Percentiles rank a stretch among this genome's conserved stretches.
Conservation (phyloP, 2,329 filamentous ascomycete genomes). For the Geoglossum cookeanum region DNA sequence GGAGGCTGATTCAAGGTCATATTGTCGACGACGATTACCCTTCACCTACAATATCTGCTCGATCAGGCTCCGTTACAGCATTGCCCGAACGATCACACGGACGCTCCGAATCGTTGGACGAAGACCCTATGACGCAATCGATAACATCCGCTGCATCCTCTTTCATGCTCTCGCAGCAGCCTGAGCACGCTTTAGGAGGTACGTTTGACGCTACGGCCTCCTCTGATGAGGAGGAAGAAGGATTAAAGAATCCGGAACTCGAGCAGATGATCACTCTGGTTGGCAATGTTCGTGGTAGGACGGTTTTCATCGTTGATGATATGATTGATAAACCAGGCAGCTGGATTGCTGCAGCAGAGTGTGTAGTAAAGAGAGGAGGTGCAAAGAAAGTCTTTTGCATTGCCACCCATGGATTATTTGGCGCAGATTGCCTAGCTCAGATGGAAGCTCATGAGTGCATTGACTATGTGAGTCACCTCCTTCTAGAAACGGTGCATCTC, state of each 20-base stretch:
- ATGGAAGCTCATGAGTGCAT: slow-evolving; percentile 88
- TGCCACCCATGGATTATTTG: slow-evolving; percentile 89
- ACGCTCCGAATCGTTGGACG: slow-evolving; percentile 24
- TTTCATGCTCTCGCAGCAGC: slow-evolving; percentile 28
- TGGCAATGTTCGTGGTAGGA: slow-evolving; percentile 71
- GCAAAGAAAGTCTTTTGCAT: slow-evolving; percentile 95
- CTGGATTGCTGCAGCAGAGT: slow-evolving; percentile 95
- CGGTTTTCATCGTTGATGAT: slow-evolving; percentile 90
- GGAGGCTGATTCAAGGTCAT: slow-evolving; percentile 78
- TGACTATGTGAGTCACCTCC: slow-evolving; percentile 25
- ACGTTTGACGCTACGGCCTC: slow-evolving; percentile 65
- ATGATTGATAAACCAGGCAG: slow-evolving; percentile 97
- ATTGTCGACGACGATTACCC: slow-evolving; percentile 88
- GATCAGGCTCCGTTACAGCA: slow-evolving; percentile 41
- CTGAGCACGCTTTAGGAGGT: slow-evolving; percentile 58
- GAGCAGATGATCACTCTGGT: slow-evolving; percentile 98
- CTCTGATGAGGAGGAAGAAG: slow-evolving; percentile 85
- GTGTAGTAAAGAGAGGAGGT: slow-evolving; percentile 77
- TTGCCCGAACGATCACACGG: slow-evolving; percentile 11
- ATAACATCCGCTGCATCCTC: slow-evolving; percentile 67
- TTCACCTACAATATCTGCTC: slow-evolving; percentile 47
- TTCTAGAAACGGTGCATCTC: too few relatives aligned
- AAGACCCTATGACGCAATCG: slow-evolving; percentile 72
- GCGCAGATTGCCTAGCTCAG: slow-evolving; percentile 72
- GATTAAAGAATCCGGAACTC: slow-evolving; percentile 57